These are phyloP conservation scores for Auxenochlorella pyrenoidosa DNA, from an alignment of 139 green algal genomes.

Conservation along the genomic window DNA sequence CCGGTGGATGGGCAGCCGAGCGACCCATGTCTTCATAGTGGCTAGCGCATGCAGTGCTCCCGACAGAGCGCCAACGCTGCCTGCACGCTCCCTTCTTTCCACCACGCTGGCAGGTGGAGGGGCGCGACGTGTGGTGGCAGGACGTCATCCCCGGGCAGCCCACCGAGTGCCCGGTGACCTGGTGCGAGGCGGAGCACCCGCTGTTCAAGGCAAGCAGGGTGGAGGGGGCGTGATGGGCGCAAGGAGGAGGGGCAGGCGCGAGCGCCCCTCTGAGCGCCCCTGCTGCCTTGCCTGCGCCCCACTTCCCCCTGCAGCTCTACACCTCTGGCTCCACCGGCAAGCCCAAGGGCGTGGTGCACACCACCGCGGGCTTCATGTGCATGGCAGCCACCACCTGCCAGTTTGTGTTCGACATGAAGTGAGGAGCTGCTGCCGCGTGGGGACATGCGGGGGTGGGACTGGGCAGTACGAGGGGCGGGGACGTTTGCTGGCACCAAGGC, in stretches of 20 bases:
- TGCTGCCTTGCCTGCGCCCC: too few species aligned
- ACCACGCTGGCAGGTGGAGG: conserved; percentile 7
- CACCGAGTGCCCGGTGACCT: conserved; percentile 79
- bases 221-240: too few species aligned
- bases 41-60: too few species aligned
- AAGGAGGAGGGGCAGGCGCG: too few species aligned
- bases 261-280: too few species aligned
- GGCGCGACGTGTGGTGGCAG: conserved; percentile 88
- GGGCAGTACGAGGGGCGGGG: too few species aligned
- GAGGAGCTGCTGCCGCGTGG: too few species aligned
- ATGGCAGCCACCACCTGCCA: conserved; percentile 77
- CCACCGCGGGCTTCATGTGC: conserved; percentile 90
- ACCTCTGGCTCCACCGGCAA: conserved; percentile 94
- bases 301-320: conserved; percentile 85
- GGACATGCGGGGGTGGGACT: too few species aligned
- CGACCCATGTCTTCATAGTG: too few species aligned
- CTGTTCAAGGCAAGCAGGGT: conserved; percentile 86
- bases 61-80: background rate
- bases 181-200: conserved; percentile 90
- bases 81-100: too few species aligned
- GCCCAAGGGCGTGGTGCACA: conserved; percentile 97
- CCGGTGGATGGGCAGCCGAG: too few species aligned
- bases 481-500: too few species aligned
- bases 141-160: conserved; percentile 72
- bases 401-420: conserved; percentile 67